Evolutionary conservation across 116 monocot species (phyloP), one percentile per base, ranked within the genome.

Genomic region (Posidonia oceanica): DNA sequence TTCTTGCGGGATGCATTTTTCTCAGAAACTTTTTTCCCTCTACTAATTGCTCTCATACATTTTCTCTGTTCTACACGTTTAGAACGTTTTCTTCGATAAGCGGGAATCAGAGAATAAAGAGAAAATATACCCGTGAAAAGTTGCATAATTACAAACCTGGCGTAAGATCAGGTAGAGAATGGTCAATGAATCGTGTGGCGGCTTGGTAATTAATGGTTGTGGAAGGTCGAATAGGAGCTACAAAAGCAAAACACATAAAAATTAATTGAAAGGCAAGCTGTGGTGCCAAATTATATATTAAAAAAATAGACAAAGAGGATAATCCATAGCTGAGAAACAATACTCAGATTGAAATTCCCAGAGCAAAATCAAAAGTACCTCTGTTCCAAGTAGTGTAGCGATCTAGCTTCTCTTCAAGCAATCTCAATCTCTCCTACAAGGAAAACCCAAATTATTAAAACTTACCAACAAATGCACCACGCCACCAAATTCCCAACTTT

Each of bases 171-270:
- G 94, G 90, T 37, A 94, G 67, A 36, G 94, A 87, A 77, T 90
- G 87, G 29, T 76, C 87, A 60, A 94, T 90, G 77, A 94, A 89
- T 7, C 94, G 80, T 2, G 94, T 72, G 17, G 94, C 94, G 14
- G 90, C 94, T 70, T 84, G 79, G 57, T 48, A 70, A 75, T 94
- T 90, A 66, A 94, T 63, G 61, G 64, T 81, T 39, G 89, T 78
- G 14, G 90, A 87, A 36, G 87, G 94, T 40, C 78, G 75, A 63
- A 94, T 73, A 67, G 94, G 94, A 66, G 83, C 94, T 94, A 69
- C 14, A 81, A 60, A 48, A 73, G 48, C 48, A 65, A 18, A 58
- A 52, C 54, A 18, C 44, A 42, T 17, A 51, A 5, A 60, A 66
- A 52, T 14, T 36, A 69, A 17, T 48, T 55, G 53, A 53, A 11